phyloP scores from a whole-genome alignment of 108 stramenopile genomes.

The Pseudonitzschia multiseries region DNA sequence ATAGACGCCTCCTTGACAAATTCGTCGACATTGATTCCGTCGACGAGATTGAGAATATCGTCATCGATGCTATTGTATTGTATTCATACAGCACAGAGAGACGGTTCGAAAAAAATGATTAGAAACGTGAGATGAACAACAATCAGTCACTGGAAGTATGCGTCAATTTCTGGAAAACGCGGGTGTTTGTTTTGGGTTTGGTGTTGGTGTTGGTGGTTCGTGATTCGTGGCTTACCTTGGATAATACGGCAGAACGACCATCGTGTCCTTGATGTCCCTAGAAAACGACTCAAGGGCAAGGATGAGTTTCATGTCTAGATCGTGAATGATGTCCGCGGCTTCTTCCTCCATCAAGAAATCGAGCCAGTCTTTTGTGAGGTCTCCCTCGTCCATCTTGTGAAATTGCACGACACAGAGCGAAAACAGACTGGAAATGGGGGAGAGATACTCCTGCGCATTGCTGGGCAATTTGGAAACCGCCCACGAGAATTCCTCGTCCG shows the following conservation, averaged over 20 bases:
- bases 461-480: slow-evolving; percentile 61
- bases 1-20: slow-evolving; percentile 72
- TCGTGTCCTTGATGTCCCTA: slow-evolving; percentile 72
- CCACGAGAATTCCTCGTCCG: slow-evolving; percentile 76
- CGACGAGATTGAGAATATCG: slow-evolving; percentile 83
- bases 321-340: slow-evolving; percentile 72
- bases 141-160: no score
- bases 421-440: slow-evolving; percentile 72
- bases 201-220: no score
- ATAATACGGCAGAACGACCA: slow-evolving; percentile 80
- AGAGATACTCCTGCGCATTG: slow-evolving; percentile 61
- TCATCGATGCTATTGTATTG: slow-evolving; percentile 67
- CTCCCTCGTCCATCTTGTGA: slow-evolving; percentile 58
- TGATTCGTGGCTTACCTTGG: slow-evolving; percentile 63
- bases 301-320: slow-evolving; percentile 76
- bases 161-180: not conserved
- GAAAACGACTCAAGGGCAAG: slow-evolving; percentile 69
- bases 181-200: not conserved
- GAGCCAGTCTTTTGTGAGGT: slow-evolving; percentile 72
- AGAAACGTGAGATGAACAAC: not conserved
- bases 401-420: slow-evolving; percentile 85
- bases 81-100: no score
- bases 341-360: slow-evolving; percentile 81
- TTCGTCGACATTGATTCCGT: slow-evolving; percentile 73
- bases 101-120: slow-evolving; percentile 2